Evolutionary conservation across 2,329 filamentous ascomycete genomes (phyloP).

Genomic region (Apiospora malaysiana): DNA sequence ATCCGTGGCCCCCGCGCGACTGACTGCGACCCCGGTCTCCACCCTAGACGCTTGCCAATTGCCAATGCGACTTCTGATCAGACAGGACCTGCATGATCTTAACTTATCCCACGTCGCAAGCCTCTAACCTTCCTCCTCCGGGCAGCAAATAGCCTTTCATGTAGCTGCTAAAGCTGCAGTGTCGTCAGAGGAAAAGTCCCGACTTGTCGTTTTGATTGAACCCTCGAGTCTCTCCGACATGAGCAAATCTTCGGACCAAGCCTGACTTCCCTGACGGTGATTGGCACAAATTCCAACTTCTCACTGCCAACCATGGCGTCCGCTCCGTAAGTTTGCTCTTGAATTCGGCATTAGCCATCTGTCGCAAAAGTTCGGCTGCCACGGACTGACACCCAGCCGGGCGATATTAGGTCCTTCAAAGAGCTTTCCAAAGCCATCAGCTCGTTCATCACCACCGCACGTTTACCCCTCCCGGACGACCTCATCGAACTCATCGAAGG

Average conservation of each 20-base stretch:
- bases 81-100: slow-evolving; percentile 11
- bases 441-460: slow-evolving; percentile 54
- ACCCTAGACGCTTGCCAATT: slow-evolving; percentile 1
- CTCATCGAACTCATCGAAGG: slow-evolving; percentile 65
- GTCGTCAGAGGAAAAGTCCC: not conserved
- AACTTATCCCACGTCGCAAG: slow-evolving; percentile 2
- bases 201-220: slow-evolving; percentile 13
- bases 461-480: slow-evolving; percentile 70
- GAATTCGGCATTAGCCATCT: slow-evolving; percentile 8
- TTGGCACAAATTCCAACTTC: not conserved
- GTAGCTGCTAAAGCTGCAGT: slow-evolving; percentile 14
- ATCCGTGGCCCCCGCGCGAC: not conserved
- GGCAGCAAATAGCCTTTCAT: not conserved
- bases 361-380: not conserved
- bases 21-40: not conserved
- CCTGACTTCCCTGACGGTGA: slow-evolving; percentile 9
- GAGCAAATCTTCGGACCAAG: slow-evolving; percentile 14
- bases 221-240: slow-evolving; percentile 1
- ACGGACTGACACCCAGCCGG: slow-evolving; percentile 3
- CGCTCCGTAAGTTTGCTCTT: slow-evolving; percentile 36
- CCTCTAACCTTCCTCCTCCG: not conserved
- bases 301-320: slow-evolving; percentile 34
- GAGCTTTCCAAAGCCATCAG: slow-evolving; percentile 65
- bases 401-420: slow-evolving; percentile 56
- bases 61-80: slow-evolving; percentile 6